Base-by-base conservation (phyloP, 2,329 filamentous ascomycete species). In the Biscogniauxia mediterranea region DNA sequence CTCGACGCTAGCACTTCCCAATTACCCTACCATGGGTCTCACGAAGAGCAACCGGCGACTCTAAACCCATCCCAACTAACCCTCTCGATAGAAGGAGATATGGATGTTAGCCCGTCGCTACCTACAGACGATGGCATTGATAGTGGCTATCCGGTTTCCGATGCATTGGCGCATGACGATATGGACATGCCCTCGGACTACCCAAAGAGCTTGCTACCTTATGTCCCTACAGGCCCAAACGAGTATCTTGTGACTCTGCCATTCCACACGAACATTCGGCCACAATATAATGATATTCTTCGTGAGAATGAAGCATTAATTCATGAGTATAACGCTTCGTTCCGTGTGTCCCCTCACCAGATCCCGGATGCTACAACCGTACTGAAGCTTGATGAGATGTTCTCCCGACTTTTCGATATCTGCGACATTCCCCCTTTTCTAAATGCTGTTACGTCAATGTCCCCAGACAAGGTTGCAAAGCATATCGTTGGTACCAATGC, bases 391-490 rank as follows among this genome's bases (percentile, higher is more conserved):
- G 80, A 87, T 62, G 68, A 74, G 6, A 75, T 88, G 63, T 78
- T 89, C 51, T 73, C 77, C 20, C 74, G 75, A 42, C 75, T 89
- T 9, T 75, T 81, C 51, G 80, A 83, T 58, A 73, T 87, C 20
- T 86, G 85, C 68, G 85, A 88, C 67, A 80, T 85, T 49, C 85
- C 84, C 3, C 80, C 81, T 4, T 81, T 84, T 42, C 73, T 81
- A 49, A 74, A 82, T 23, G 79, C 79, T n/a, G 75, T 82, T 7
- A 69, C 73, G 2, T 68, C 79, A 13, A 74, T 84, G 59, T 71
- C 77, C 2, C 68, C 78, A 7, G 69, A 72, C 3, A 77, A 81
- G 21, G 75, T 79, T 57, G 80, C 81, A 66, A 86, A 81, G 68
- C 83, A 85, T 64, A 79, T 81, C 1, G 78, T 81, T 59, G 81